Percentiles rank a stretch among this genome's conserved stretches.
phyloP scores from a whole-genome alignment of 2,329 filamentous ascomycete genomes.

The Cordyceps cicadae region DNA sequence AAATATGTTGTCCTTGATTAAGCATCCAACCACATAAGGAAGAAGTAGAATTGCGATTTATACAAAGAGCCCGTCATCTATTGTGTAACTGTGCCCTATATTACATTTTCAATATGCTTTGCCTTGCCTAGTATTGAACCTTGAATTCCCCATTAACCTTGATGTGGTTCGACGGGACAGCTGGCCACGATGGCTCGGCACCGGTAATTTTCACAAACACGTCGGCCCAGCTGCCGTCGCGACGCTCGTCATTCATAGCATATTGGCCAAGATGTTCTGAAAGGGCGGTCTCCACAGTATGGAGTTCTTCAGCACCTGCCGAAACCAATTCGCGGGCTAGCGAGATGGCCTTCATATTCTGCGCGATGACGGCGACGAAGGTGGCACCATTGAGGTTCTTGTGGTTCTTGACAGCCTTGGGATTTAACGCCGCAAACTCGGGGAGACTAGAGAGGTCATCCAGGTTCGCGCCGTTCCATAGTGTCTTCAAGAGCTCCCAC shows the following conservation, averaged over 20 bases:
- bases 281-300: constrained; percentile 31
- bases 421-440: constrained; percentile 21
- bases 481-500: constrained; percentile 18
- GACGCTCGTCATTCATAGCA: constrained; percentile 15
- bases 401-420: constrained; percentile 9
- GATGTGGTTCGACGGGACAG: not conserved
- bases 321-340: constrained; percentile 34
- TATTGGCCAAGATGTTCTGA: constrained; percentile 28
- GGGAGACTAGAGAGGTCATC: constrained; percentile 16
- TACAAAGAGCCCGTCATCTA: constrained; percentile 1
- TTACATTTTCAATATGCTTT: constrained; percentile 2
- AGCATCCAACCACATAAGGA: not conserved
- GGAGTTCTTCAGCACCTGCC: constrained; percentile 23
- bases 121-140: not conserved
- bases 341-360: constrained; percentile 35
- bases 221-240: constrained; percentile 16
- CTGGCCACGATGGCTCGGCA: constrained; percentile 21
- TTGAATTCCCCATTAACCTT: not conserved
- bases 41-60: constrained; percentile 9
- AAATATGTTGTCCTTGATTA: constrained; percentile 92
- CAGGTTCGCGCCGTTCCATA: constrained; percentile 19
- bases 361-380: constrained; percentile 22
- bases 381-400: constrained; percentile 18
- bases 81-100: constrained; percentile 8
- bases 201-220: constrained; percentile 22